Conservation (phyloP, 257 asterid genomes). For the Gentiana dahurica region DNA sequence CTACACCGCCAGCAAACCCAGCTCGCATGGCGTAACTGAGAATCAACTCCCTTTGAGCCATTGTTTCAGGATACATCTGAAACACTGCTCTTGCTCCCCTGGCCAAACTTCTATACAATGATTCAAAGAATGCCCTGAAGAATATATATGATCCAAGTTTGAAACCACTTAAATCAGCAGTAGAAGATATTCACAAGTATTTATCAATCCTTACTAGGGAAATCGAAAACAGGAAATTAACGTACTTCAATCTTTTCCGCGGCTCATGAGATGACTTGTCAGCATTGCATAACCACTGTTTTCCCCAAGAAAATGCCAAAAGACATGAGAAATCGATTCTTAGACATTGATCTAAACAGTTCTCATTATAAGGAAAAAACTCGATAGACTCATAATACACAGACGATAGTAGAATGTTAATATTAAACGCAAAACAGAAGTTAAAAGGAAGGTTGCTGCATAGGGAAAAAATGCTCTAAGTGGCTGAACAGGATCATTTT, state of each 20-base stretch:
- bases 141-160: neutral
- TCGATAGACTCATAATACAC: no score
- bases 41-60: constrained; percentile 80
- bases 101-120: constrained; percentile 73
- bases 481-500: no score
- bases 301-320: constrained; percentile 12
- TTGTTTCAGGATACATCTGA: constrained; percentile 87
- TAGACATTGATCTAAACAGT: neutral
- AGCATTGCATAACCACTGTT: constrained; percentile 97
- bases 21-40: constrained; percentile 88
- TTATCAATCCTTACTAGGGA: neutral
- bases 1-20: constrained; percentile 93
- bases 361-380: neutral
- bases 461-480: no score
- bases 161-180: constrained; percentile 7
- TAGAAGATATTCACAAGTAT: neutral
- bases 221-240: constrained; percentile 8
- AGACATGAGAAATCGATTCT: neutral
- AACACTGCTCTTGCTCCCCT: constrained; percentile 96
- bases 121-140: constrained; percentile 82
- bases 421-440: no score
- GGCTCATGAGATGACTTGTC: constrained; percentile 96
- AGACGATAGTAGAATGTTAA: no score
- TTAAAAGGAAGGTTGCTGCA: no score
- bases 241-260: constrained; percentile 85